A percentile compares a stretch with the other conserved stretches of the same genome.
phyloP scores from a whole-genome alignment of 2,329 filamentous ascomycete genomes.

The Metarhizium guizhouense region DNA sequence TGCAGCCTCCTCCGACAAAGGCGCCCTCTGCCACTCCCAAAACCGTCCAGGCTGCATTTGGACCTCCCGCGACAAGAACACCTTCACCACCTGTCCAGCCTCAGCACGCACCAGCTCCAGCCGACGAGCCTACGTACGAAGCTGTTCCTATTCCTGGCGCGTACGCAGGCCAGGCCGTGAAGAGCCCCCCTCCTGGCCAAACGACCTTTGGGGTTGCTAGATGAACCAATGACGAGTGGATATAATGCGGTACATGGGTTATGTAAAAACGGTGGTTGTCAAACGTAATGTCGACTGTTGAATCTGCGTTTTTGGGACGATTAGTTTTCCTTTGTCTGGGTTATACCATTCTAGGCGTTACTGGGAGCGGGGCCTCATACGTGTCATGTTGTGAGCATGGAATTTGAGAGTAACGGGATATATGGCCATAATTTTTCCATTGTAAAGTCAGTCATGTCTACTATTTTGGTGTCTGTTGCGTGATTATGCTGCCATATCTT shows the following conservation, averaged over 20 bases:
- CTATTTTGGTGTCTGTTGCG: neutral
- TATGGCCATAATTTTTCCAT: neutral
- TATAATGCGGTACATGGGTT: neutral
- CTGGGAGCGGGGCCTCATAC: neutral
- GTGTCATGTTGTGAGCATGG: neutral
- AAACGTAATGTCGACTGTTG: neutral
- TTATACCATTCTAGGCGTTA: constrained; percentile 13
- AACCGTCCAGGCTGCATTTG: constrained; percentile 53
- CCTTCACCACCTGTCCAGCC: constrained; percentile 12
- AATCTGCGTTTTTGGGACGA: constrained; percentile 1
- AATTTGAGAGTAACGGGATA: neutral
- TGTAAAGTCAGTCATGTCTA: neutral
- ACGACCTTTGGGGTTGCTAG: constrained; percentile 31
- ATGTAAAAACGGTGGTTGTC: neutral
- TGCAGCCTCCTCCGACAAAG: constrained; percentile 76
- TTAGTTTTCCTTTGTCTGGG: constrained; percentile 9
- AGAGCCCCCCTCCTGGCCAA: constrained; percentile 39
- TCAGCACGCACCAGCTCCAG: constrained; percentile 56
- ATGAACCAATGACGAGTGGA: neutral
- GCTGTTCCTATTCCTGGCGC: constrained; percentile 83
- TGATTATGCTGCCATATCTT: neutral
- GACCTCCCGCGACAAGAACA: constrained; percentile 27
- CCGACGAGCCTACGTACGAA: constrained; percentile 77
- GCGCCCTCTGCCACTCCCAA: constrained; percentile 71
- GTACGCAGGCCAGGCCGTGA: constrained; percentile 52